Evolutionary conservation across 331 rosid species (phyloP), one percentile per base, ranked within the genome.

Genomic region (Quercus tomentella): DNA sequence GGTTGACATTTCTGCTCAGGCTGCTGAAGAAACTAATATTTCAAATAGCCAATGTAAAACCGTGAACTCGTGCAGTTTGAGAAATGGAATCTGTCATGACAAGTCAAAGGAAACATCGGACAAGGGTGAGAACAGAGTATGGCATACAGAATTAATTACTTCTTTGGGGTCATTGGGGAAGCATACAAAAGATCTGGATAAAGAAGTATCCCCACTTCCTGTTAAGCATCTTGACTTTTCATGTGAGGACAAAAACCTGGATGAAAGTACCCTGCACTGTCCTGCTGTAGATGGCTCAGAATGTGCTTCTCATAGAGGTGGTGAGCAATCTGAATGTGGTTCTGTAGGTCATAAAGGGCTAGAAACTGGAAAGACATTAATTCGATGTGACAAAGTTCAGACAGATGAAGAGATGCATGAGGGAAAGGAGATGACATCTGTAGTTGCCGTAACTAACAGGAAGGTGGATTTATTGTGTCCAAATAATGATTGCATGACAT

Each of bases 171-270:
- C 74, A 62, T 77, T 23, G 66, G 88, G 81, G 84, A 82, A 80
- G 81, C 89, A 76, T 61, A 55, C 72, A 56, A 86, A 79, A 78
- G 90, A 86, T 73, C 79, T 85, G 66, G 76, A 26, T 71, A 81
- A 88, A 84, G 91, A 89, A 79, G 88, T 78, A 58, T 88, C 94
- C 66, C 66, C 84, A 63, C 84, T 95, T 81, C 97, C 93, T 26
- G 96, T 95, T 73, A 95, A 88, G 83, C 97, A 93, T 93, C 87
- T 95, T 87, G 97, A 95, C 88, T 95, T 95, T 84, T 84, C 93
- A 5, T 76, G 69, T 16, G 99, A 92, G 80, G 97, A 87, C 72
- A 91, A 86, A 80, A 84, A 17, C 72, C 83, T 86, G 86, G 92
- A 71, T 76, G 89, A 79, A 78, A 83, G 81, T 73, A 80, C 80